Base-by-base conservation (phyloP, 768 basidiomycete genomes). In the Candolleomyces eurysporus region DNA sequence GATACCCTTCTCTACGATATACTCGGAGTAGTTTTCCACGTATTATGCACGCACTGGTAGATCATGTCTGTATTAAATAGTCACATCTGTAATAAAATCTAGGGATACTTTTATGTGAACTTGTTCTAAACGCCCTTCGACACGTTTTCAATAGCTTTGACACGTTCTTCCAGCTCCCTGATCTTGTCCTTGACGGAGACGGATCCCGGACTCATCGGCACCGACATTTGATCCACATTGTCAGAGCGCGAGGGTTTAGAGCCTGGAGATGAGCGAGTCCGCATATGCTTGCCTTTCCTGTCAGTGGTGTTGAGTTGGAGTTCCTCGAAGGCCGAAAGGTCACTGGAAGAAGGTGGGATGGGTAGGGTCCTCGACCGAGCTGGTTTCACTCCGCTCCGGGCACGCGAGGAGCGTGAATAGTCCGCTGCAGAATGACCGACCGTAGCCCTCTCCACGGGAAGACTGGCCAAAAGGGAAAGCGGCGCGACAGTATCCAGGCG, bases 171-270 rank as follows among this genome's bases (percentile, higher is more conserved):
- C 40, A 80, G 61, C 59, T 77, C 75, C 48, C 71, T 70, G 46
- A 81, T 77, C 63, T 73, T 77, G 48, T 77, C 76, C 61, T 78
- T 79, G 26, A 81, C 78, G 5, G 76, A 75, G 54, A 65, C 69
- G n/a, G 68, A 43, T 5, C 61, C 61, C 19, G 36, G 53, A 5
- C 32, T 39, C 22, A 39, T 16, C 11, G 53, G 53, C 16, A n/a
- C 8, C 8, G 39, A 39, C 11, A n/a, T 22, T 7, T 31, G 13
- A 26, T 26, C 26, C 26, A 26, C 26, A 26, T 26, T 26, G 26
- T 26, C 26, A 26, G 26, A 26, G 26, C 26, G 26, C 26, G 26
- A 26, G 26, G 26, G 26, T 26, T 26, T 26, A 26, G 26, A 26
- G 26, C 26, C 26, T 26, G 26, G 26, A 26, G 26, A 26, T 26